phyloP scores from a whole-genome alignment of 129 eudicot genomes.

The Pseudognaphalium luteoalbum region DNA sequence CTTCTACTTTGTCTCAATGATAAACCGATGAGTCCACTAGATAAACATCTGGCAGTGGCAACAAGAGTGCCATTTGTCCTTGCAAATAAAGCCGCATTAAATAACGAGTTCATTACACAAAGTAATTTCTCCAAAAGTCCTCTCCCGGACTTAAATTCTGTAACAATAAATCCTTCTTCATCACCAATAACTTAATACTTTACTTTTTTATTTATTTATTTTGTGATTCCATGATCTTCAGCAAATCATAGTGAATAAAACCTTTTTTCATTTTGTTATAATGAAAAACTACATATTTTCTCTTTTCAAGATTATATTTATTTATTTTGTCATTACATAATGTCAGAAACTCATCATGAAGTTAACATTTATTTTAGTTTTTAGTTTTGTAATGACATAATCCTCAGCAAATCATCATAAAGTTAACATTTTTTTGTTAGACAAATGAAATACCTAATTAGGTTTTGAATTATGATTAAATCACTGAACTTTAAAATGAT shows the following conservation, averaged over 20 bases:
- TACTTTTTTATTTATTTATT: background rate
- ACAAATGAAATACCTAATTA: slow-evolving; percentile 24
- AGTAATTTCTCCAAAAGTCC: slow-evolving; percentile 7
- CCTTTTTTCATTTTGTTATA: too few species aligned
- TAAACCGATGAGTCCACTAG: slow-evolving; percentile 27
- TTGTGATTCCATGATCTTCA: too few species aligned
- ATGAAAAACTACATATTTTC: too few species aligned
- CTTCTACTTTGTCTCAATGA: slow-evolving; percentile 41
- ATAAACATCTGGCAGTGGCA: slow-evolving; percentile 36
- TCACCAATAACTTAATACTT: slow-evolving; percentile 7
- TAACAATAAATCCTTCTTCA: slow-evolving; percentile 37
- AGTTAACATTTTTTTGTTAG: background rate
- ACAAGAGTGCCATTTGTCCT: slow-evolving; percentile 45
- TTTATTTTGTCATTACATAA: too few species aligned
- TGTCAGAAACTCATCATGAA: too few species aligned
- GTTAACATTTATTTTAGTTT: too few species aligned
- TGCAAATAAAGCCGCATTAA: slow-evolving; percentile 55
- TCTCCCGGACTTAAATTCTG: slow-evolving; percentile 43
- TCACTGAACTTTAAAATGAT: slow-evolving; percentile 6
- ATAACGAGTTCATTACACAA: slow-evolving; percentile 68
- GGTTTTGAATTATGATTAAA: slow-evolving; percentile 9
- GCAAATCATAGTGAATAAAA: too few species aligned
- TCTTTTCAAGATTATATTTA: too few species aligned
- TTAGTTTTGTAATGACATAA: too few species aligned
- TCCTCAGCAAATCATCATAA: background rate